Conservation (phyloP, 192 early-diverging fungal species). For the Geosiphon pyriformis region DNA sequence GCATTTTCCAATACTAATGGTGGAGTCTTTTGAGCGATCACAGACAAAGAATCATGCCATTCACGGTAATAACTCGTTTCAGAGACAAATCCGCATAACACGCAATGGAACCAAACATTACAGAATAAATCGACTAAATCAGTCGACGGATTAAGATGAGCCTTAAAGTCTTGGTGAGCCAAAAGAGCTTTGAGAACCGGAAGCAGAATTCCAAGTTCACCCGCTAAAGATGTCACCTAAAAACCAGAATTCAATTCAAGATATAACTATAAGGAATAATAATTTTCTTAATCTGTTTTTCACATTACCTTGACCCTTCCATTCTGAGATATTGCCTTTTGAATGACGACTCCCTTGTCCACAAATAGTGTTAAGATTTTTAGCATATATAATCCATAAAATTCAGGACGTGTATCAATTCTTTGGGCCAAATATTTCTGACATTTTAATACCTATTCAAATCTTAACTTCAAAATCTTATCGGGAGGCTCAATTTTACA, state of each 20-base stretch:
- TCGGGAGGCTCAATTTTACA: too few species aligned
- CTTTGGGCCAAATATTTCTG: slow-evolving; percentile 45
- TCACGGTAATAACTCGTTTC: slow-evolving; percentile 70
- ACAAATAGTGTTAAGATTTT: slow-evolving; percentile 52
- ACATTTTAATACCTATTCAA: slow-evolving; percentile 38
- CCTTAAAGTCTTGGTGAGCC: slow-evolving; percentile 51
- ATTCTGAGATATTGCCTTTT: slow-evolving; percentile 36
- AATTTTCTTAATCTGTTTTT: not conserved
- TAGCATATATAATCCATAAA: slow-evolving; percentile 47
- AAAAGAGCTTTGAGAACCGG: slow-evolving; percentile 59
- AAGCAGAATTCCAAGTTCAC: slow-evolving; percentile 52
- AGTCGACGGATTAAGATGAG: slow-evolving; percentile 47
- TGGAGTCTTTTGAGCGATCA: slow-evolving; percentile 83
- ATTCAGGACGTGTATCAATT: slow-evolving; percentile 46
- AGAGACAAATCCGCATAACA: slow-evolving; percentile 69
- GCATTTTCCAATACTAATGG: slow-evolving; percentile 66
- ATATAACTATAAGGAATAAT: not conserved
- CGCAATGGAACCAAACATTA: slow-evolving; percentile 88
- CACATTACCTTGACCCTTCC: slow-evolving; percentile 39
- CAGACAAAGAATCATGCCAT: slow-evolving; percentile 61
- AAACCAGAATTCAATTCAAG: not conserved
- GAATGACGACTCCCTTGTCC: slow-evolving; percentile 56
- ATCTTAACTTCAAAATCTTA: not conserved
- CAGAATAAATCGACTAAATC: slow-evolving; percentile 72
- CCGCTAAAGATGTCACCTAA: slow-evolving; percentile 39